A percentile compares a stretch with the other conserved stretches of the same genome.
These are phyloP conservation scores for Claviceps sorghi DNA, from an alignment of 2,329 filamentous ascomycete genomes.

Conservation along the genomic window DNA sequence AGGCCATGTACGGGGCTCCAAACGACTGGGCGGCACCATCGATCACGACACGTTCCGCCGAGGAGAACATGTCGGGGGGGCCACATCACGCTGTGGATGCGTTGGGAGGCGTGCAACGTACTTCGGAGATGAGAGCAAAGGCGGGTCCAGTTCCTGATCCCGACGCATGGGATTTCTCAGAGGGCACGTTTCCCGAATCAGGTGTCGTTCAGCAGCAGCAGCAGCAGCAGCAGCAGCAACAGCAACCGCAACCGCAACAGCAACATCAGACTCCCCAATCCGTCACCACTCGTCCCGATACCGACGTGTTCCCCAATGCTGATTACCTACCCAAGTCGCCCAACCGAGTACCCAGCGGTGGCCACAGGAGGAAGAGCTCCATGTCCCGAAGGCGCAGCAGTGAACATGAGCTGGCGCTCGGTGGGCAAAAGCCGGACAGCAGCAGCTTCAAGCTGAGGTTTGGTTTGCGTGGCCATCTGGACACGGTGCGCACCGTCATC, in stretches of 20 bases:
- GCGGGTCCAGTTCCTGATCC: constrained; percentile 31
- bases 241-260: constrained; percentile 8
- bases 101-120: constrained; percentile 23
- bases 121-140: constrained; percentile 33
- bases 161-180: constrained; percentile 90
- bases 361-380: constrained; percentile 66
- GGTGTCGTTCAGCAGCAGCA: constrained; percentile 23
- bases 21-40: constrained; percentile 22
- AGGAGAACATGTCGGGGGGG: constrained; percentile 18
- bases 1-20: constrained; percentile 23
- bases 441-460: constrained; percentile 85
- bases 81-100: constrained; percentile 26
- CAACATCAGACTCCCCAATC: constrained; percentile 22
- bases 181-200: constrained; percentile 50
- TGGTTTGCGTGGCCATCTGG: constrained; percentile 78
- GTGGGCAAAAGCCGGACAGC: constrained; percentile 48
- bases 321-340: constrained; percentile 73
- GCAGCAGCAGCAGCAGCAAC: constrained; percentile 7
- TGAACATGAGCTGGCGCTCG: constrained; percentile 48
- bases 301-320: constrained; percentile 72
- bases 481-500: constrained; percentile 86
- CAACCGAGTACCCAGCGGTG: constrained; percentile 46
- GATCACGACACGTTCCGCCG: constrained; percentile 20
- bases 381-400: constrained; percentile 55
- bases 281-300: constrained; percentile 57